These are phyloP conservation scores for Balansia obtecta DNA, from an alignment of 2,329 filamentous ascomycete species.

Conservation along the genomic window DNA sequence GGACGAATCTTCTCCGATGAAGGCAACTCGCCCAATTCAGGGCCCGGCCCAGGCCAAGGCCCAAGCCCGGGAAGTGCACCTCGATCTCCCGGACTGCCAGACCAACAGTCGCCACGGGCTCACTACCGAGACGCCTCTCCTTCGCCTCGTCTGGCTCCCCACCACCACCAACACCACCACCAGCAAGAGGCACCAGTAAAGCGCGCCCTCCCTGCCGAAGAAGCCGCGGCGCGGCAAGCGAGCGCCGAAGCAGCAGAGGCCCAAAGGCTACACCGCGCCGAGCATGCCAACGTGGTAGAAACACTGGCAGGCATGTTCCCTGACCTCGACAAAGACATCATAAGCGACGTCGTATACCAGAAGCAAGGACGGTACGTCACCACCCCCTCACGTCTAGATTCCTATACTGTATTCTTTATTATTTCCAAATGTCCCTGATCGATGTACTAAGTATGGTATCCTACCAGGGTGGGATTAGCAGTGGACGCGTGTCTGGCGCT, in stretches of 20 bases:
- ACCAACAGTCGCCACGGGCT: conserved; percentile 17
- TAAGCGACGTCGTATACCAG: conserved; percentile 90
- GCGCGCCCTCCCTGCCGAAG: conserved; percentile 57
- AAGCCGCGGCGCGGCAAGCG: conserved; percentile 80
- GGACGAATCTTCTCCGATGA: conserved; percentile 85
- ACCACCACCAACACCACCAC: conserved; percentile 16
- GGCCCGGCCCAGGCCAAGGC: neutral
- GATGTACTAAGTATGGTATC: neutral
- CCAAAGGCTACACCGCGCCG: conserved; percentile 64
- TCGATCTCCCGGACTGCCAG: conserved; percentile 25
- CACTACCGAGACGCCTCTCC: conserved; percentile 15
- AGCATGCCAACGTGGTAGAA: conserved; percentile 86
- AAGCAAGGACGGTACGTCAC: conserved; percentile 77
- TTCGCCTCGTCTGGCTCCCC: conserved; percentile 8
- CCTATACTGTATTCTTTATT: no score
- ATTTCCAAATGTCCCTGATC: no score
- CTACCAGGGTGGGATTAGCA: conserved; percentile 63
- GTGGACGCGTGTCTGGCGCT: conserved; percentile 76
- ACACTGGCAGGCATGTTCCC: conserved; percentile 95
- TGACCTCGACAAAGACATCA: conserved; percentile 83
- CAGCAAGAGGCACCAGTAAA: conserved; percentile 13
- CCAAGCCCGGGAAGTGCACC: conserved; percentile 17
- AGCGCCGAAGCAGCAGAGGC: conserved; percentile 85
- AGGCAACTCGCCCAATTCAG: conserved; percentile 26
- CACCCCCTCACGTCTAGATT: neutral